A percentile compares a stretch with the other conserved stretches of the same genome.
Evolutionary conservation across 108 stramenopile species (phyloP).

Genomic region (Pseudonitzschia pungens): DNA sequence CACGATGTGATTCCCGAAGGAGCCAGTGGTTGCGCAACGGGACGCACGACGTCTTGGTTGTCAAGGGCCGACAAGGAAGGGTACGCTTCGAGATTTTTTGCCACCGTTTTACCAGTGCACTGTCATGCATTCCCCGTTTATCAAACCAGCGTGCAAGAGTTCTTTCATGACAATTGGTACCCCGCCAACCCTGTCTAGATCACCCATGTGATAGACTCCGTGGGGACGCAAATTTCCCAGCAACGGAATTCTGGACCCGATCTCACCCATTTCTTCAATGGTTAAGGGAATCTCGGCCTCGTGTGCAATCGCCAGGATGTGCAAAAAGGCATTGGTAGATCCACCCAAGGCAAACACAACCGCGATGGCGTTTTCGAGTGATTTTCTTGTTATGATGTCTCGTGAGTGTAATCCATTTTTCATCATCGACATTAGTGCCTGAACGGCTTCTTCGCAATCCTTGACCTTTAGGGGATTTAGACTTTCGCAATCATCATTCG

Average conservation of each 20-base stretch:
- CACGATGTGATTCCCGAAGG: constrained; percentile 37
- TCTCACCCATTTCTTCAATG: constrained; percentile 55
- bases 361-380: constrained; percentile 65
- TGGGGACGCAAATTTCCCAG: constrained; percentile 59
- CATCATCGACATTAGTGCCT: constrained; percentile 21
- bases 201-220: constrained; percentile 62
- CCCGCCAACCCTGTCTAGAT: constrained; percentile 51
- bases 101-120: constrained; percentile 58
- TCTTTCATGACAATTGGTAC: constrained; percentile 57
- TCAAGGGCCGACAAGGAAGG: constrained; percentile 14
- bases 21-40: constrained; percentile 1
- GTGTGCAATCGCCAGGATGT: constrained; percentile 61
- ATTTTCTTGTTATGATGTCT: constrained; percentile 61
- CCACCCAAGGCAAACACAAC: constrained; percentile 59
- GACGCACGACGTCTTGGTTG: constrained; percentile 28
- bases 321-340: constrained; percentile 64
- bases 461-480: not conserved
- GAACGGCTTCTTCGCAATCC: not conserved
- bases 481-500: not conserved
- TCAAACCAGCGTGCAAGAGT: constrained; percentile 45
- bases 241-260: constrained; percentile 27
- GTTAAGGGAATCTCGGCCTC: constrained; percentile 43
- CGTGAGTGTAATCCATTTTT: constrained; percentile 48
- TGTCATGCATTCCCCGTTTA: constrained; percentile 57
- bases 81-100: no score